These are phyloP conservation scores for Tagetes erecta DNA, from an alignment of 129 eudicot species.

Conservation along the genomic window DNA sequence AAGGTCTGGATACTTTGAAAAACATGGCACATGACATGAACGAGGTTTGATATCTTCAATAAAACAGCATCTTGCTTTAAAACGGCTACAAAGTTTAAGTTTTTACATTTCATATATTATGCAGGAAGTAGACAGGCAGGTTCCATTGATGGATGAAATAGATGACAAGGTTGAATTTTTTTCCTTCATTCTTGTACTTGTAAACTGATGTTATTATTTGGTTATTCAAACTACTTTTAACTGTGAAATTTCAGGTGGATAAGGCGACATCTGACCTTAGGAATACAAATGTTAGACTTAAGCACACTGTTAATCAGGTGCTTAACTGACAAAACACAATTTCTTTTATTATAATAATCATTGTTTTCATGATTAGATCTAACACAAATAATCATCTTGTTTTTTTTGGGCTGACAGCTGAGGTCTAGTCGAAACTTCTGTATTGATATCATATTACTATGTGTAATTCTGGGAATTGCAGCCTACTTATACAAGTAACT, in stretches of 20 bases:
- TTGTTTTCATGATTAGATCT: conserved; percentile 4
- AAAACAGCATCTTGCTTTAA: conserved; percentile 11
- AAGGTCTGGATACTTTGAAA: conserved; percentile 67
- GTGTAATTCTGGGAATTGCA: conserved; percentile 75
- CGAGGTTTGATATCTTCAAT: conserved; percentile 56
- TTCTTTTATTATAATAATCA: not conserved
- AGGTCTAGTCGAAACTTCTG: conserved; percentile 82
- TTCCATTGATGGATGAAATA: conserved; percentile 97
- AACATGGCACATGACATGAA: conserved; percentile 86
- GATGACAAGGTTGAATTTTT: conserved; percentile 72
- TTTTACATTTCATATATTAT: conserved; percentile 5
- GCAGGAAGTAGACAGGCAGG: conserved; percentile 92
- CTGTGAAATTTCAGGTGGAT: conserved; percentile 68
- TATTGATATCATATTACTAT: conserved; percentile 66
- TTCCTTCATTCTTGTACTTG: not conserved
- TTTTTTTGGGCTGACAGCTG: conserved; percentile 51
- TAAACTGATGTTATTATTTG: not conserved
- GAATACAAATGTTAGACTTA: conserved; percentile 88
- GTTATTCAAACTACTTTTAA: conserved; percentile 1
- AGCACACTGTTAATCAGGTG: conserved; percentile 91
- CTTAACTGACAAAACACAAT: conserved; percentile 15
- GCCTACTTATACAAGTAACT: conserved; percentile 84
- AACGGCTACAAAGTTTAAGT: not conserved
- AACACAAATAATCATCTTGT: not conserved
- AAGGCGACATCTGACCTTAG: conserved; percentile 87